Evolutionary conservation across 1,139 yeast species (phyloP).

Genomic region (Pichia sp.): DNA sequence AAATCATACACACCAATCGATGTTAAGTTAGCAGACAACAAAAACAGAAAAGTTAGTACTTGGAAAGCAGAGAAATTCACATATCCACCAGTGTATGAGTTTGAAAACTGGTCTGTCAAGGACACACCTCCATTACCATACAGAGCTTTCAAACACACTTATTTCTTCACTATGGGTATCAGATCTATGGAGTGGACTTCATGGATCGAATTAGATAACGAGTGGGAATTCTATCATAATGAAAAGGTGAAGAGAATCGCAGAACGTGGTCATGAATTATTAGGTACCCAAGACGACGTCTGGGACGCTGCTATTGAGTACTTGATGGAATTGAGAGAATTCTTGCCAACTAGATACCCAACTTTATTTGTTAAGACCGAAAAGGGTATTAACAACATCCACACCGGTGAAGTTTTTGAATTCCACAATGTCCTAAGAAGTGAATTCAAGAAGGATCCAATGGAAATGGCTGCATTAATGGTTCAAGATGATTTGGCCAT

Average conservation of each 20-base stretch:
- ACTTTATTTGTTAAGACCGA: slow-evolving; percentile 45
- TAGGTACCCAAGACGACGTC: slow-evolving; percentile 53
- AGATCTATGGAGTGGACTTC: slow-evolving; percentile 54
- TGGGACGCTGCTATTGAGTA: slow-evolving; percentile 56
- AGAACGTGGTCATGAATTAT: slow-evolving; percentile 46
- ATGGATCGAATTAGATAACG: slow-evolving; percentile 68
- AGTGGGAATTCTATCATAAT: slow-evolving; percentile 56
- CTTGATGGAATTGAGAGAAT: slow-evolving; percentile 50
- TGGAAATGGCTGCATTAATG: slow-evolving; percentile 54
- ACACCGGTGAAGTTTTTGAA: slow-evolving; percentile 51
- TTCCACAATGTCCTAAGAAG: slow-evolving; percentile 31
- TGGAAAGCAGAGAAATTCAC: slow-evolving; percentile 55
- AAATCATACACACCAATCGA: slow-evolving; percentile 31
- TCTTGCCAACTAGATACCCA: slow-evolving; percentile 60
- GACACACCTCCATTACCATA: slow-evolving; percentile 57
- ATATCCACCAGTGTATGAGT: slow-evolving; percentile 50
- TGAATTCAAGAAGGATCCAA: slow-evolving; percentile 49
- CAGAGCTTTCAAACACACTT: slow-evolving; percentile 60
- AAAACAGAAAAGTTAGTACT: slow-evolving; percentile 39
- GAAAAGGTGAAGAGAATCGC: slow-evolving; percentile 49
- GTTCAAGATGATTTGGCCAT: slow-evolving; percentile 70
- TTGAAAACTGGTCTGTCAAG: slow-evolving; percentile 48
- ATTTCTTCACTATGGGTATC: slow-evolving; percentile 62
- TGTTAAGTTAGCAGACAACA: slow-evolving; percentile 37
- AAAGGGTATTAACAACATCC: slow-evolving; percentile 49